Percentiles rank a stretch among this genome's conserved stretches.
These are phyloP conservation scores for Russula griseocarnosa DNA, from an alignment of 768 basidiomycete genomes.

Conservation along the genomic window DNA sequence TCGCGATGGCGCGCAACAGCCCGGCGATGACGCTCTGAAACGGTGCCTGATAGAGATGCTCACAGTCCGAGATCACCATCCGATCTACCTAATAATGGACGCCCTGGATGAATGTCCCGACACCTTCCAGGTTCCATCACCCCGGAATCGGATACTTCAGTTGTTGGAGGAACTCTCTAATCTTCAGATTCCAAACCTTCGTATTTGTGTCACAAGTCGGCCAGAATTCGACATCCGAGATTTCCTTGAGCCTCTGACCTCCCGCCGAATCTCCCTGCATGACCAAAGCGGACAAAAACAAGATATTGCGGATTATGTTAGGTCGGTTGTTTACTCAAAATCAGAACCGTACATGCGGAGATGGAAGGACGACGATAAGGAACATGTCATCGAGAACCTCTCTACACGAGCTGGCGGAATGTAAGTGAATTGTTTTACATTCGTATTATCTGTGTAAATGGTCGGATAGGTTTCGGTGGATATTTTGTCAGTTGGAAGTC, in stretches of 20 bases:
- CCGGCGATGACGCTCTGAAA: neutral
- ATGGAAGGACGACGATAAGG: neutral
- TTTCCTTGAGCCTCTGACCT: neutral
- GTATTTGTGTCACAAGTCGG: conserved; percentile 3
- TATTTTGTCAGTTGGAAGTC: neutral
- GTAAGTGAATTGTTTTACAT: neutral
- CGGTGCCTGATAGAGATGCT: neutral
- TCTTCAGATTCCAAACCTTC: neutral
- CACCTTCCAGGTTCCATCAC: neutral
- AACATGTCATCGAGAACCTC: neutral
- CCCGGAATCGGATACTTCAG: neutral
- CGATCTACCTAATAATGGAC: no score
- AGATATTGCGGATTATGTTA: neutral
- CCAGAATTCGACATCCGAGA: conserved; percentile 1
- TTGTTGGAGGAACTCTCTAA: neutral
- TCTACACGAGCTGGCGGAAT: neutral
- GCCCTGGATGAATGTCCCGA: no score
- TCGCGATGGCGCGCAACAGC: neutral
- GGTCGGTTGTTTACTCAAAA: neutral
- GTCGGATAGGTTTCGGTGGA: neutral
- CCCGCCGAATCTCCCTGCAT: neutral
- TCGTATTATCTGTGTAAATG: no score
- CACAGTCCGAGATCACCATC: neutral
- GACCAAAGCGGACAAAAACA: conserved; percentile 3
- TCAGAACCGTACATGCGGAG: neutral